A percentile compares a stretch with the other conserved stretches of the same genome.
These are phyloP conservation scores for Primulina huaijiensis DNA, from an alignment of 257 asterid species.

Conservation along the genomic window DNA sequence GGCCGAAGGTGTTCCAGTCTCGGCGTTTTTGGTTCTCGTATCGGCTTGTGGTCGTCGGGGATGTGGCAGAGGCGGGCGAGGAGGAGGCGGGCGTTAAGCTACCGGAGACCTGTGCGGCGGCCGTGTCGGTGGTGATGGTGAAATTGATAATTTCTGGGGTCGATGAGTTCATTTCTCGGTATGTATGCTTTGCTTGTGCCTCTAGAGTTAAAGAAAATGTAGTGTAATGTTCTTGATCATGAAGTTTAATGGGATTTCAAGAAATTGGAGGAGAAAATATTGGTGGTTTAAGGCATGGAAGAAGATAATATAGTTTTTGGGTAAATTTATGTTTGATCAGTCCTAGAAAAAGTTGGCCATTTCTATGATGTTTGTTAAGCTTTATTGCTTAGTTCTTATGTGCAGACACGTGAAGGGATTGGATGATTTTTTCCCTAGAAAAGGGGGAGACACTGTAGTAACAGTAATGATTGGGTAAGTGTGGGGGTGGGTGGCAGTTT, in stretches of 20 bases:
- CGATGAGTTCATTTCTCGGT: slow-evolving; percentile 37
- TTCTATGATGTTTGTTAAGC: slow-evolving; percentile 30
- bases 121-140: not conserved
- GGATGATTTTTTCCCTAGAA: slow-evolving; percentile 30
- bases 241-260: not conserved
- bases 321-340: slow-evolving; percentile 32
- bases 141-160: slow-evolving; percentile 18
- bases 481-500: not conserved
- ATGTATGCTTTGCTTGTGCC: slow-evolving; percentile 25
- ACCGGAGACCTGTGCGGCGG: not conserved
- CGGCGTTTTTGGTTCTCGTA: no score
- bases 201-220: not conserved
- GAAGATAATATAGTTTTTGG: not conserved
- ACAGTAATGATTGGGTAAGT: not conserved
- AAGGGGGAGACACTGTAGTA: slow-evolving; percentile 36
- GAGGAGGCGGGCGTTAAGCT: slow-evolving; percentile 18
- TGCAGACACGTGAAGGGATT: slow-evolving; percentile 29
- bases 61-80: slow-evolving; percentile 10
- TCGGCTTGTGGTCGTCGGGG: slow-evolving; percentile 43
- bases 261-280: not conserved
- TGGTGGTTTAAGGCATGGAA: not conserved
- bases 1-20: slow-evolving; percentile 32
- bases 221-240: not conserved
- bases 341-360: slow-evolving; percentile 30
- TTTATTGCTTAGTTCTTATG: slow-evolving; percentile 32